These are phyloP conservation scores for Cenchrus purpureus DNA, from an alignment of 176 grass and related monocot species.

Conservation along the genomic window DNA sequence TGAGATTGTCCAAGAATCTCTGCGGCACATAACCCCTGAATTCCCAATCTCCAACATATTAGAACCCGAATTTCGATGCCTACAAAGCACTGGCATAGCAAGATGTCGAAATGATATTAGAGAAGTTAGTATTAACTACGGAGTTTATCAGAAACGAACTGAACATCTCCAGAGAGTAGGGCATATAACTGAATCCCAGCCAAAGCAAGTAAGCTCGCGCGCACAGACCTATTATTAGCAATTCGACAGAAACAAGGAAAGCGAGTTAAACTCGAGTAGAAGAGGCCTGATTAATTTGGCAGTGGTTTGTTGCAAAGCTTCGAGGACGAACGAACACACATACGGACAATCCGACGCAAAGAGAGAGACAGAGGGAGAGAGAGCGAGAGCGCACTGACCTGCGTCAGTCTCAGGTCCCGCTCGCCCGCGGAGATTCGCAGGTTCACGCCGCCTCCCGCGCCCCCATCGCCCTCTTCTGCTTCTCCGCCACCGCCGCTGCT, in stretches of 20 bases:
- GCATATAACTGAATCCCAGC: background rate
- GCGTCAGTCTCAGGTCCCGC: background rate
- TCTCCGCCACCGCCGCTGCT: background rate
- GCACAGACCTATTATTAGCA: background rate
- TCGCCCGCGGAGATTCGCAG: background rate
- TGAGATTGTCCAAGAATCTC: background rate
- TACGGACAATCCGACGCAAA: no score
- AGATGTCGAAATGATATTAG: background rate
- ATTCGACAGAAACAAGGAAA: background rate
- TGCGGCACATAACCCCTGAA: background rate
- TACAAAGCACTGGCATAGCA: background rate
- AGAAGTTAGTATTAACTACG: background rate
- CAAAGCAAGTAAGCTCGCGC: background rate
- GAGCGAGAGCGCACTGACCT: background rate
- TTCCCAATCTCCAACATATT: background rate
- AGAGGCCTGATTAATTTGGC: background rate
- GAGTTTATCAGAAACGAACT: background rate
- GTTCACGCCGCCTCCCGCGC: conserved; percentile 12
- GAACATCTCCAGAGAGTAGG: background rate
- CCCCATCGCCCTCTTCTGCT: background rate
- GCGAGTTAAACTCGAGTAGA: background rate
- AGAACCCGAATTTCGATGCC: background rate
- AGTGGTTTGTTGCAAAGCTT: background rate
- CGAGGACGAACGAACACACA: background rate
- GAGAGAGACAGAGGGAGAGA: background rate